phyloP scores from a whole-genome alignment of 805 yeast species.

The Kodamaea leandrae region DNA sequence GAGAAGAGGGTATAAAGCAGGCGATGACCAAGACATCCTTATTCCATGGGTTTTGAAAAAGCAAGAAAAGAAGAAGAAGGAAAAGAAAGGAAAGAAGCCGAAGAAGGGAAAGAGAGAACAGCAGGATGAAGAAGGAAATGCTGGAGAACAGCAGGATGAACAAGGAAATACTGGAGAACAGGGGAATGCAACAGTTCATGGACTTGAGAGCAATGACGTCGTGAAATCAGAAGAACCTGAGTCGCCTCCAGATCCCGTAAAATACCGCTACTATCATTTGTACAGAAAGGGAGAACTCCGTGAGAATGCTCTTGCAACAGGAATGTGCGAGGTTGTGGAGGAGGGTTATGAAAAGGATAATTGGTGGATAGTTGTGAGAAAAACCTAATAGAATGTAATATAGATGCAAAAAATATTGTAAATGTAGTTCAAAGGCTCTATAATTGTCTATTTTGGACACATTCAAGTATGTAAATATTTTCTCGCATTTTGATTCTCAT shows the following conservation, averaged over 20 bases:
- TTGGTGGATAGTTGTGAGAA: conserved; percentile 65
- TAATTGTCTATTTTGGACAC: background rate
- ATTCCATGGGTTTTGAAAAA: conserved; percentile 91
- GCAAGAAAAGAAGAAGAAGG: conserved; percentile 36
- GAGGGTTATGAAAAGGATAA: conserved; percentile 91
- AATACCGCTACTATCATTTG: conserved; percentile 84
- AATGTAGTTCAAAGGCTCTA: too few relatives aligned
- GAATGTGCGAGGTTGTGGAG: conserved; percentile 57
- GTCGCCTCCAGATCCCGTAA: conserved; percentile 35
- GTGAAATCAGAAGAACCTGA: conserved; percentile 3
- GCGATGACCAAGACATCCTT: conserved; percentile 88
- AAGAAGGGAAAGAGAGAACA: background rate
- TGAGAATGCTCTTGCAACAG: conserved; percentile 67
- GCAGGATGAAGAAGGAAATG: background rate
- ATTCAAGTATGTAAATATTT: background rate
- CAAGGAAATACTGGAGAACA: conserved; percentile 1
- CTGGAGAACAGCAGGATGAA: background rate
- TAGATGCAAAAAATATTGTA: too few relatives aligned
- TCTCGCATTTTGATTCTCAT: background rate
- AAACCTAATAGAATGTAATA: conserved; percentile 11
- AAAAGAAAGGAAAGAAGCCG: conserved; percentile 11
- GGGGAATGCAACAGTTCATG: conserved; percentile 7
- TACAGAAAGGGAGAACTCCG: conserved; percentile 82
- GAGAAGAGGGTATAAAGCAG: conserved; percentile 86
- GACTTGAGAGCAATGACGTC: too few relatives aligned